Conservation (phyloP, 2,329 filamentous ascomycete genomes). For the Fusarium denticulatum region DNA sequence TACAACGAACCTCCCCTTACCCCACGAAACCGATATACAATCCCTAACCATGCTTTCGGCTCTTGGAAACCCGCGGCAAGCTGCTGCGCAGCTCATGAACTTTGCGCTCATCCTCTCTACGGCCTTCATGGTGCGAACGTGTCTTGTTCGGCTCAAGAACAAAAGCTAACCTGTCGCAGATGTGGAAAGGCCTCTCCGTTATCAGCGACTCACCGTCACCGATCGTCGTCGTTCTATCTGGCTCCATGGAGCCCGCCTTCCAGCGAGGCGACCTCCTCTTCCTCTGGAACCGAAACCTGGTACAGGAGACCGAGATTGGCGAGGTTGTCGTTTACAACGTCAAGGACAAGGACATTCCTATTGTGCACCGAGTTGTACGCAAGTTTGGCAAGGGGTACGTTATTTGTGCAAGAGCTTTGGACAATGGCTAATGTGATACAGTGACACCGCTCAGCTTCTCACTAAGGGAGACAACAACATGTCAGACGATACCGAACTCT, state of each 20-base stretch:
- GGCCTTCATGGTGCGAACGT: constrained; percentile 78
- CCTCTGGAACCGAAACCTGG: constrained; percentile 76
- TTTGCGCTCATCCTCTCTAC: constrained; percentile 91
- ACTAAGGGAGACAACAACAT: constrained; percentile 98
- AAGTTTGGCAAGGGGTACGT: constrained; percentile 70
- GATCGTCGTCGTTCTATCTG: constrained; percentile 85
- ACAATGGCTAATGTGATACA: constrained; percentile 40
- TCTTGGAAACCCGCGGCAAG: constrained; percentile 80
- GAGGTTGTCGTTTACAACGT: constrained; percentile 79
- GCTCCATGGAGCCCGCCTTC: constrained; percentile 86
- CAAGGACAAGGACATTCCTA: constrained; percentile 93
- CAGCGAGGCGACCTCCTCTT: constrained; percentile 80
- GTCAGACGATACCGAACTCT: constrained; percentile 88
- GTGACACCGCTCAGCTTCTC: constrained; percentile 74
- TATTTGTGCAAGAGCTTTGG: no score
- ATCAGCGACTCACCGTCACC: constrained; percentile 78
- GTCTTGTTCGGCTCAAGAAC: background rate
- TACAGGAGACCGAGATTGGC: constrained; percentile 65
- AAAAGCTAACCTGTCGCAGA: constrained; percentile 51
- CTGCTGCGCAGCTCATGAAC: constrained; percentile 84
- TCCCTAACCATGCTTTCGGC: constrained; percentile 68
- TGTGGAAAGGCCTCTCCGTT: constrained; percentile 90
- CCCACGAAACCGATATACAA: background rate
- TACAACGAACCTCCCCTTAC: constrained; percentile 1
- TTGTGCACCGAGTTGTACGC: constrained; percentile 91